A percentile compares a stretch with the other conserved stretches of the same genome.
Evolutionary conservation across 805 yeast genomes (phyloP).

Genomic region (Metschnikowia similis): DNA sequence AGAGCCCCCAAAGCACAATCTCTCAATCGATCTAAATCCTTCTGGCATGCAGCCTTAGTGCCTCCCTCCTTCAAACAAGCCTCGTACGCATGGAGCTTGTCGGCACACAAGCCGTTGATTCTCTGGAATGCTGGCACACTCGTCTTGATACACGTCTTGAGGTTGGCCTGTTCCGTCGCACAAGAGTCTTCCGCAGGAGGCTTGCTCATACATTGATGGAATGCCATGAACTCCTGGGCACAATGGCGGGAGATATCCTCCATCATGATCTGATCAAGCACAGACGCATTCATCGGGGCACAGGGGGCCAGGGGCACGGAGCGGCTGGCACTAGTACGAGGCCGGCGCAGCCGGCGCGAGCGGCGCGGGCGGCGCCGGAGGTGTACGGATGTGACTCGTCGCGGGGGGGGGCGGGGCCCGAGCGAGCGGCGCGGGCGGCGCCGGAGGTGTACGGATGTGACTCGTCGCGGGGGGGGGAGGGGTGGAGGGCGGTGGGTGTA

Average conservation of each 20-base stretch:
- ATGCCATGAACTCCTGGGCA: constrained; percentile 66
- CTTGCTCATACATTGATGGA: constrained; percentile 65
- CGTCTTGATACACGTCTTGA: constrained; percentile 59
- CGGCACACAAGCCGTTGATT: constrained; percentile 60
- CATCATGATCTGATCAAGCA: constrained; percentile 65
- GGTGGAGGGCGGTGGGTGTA: not conserved
- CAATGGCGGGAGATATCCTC: constrained; percentile 76
- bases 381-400: not conserved
- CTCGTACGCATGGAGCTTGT: constrained; percentile 59
- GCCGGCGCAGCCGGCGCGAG: too few species aligned
- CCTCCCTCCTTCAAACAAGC: constrained; percentile 53
- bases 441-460: not conserved
- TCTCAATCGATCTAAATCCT: constrained; percentile 52
- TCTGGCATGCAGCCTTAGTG: constrained; percentile 47
- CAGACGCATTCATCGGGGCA: constrained; percentile 10
- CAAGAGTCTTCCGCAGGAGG: constrained; percentile 54
- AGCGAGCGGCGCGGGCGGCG: too few species aligned
- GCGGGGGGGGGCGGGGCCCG: too few species aligned
- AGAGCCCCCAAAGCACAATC: constrained; percentile 47
- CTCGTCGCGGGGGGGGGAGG: too few species aligned
- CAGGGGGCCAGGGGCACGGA: not conserved
- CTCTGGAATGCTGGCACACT: constrained; percentile 68
- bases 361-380: not conserved
- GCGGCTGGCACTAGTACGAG: too few species aligned
- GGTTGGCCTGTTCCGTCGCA: constrained; percentile 47